These are phyloP conservation scores for Eragrostis tef DNA, from an alignment of 202 grass and related monocot genomes.

Conservation along the genomic window DNA sequence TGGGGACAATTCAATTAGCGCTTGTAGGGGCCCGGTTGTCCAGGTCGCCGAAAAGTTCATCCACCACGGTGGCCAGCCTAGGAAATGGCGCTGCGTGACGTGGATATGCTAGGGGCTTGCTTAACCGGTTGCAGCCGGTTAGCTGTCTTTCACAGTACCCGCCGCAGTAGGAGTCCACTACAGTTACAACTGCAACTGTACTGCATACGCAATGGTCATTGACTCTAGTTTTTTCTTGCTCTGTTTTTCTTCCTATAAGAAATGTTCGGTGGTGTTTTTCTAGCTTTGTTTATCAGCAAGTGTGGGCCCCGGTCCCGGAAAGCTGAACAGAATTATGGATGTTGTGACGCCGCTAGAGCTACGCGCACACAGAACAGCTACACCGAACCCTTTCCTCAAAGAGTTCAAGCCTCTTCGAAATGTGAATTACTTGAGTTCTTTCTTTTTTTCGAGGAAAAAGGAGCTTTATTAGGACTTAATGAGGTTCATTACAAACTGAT, in stretches of 20 bases:
- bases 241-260: too few species aligned
- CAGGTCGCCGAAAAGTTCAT: background rate
- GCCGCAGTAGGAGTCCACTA: too few species aligned
- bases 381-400: background rate
- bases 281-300: background rate
- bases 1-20: background rate
- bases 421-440: too few species aligned
- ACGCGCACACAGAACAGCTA: background rate
- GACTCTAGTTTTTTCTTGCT: too few species aligned
- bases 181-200: too few species aligned
- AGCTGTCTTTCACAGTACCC: background rate
- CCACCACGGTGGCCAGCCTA: background rate
- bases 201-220: too few species aligned
- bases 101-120: background rate
- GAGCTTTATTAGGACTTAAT: too few species aligned
- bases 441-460: too few species aligned
- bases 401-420: too few species aligned
- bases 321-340: background rate
- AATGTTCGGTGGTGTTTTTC: too few species aligned
- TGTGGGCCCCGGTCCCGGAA: background rate
- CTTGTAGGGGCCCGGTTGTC: background rate
- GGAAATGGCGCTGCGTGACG: constrained; percentile 20
- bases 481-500: too few species aligned
- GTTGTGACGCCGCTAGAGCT: background rate
- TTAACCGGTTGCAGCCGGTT: constrained; percentile 25